A percentile compares a stretch with the other conserved stretches of the same genome.
Evolutionary conservation across 306 rosid genomes (phyloP).

Genomic region (Betula pendula): DNA sequence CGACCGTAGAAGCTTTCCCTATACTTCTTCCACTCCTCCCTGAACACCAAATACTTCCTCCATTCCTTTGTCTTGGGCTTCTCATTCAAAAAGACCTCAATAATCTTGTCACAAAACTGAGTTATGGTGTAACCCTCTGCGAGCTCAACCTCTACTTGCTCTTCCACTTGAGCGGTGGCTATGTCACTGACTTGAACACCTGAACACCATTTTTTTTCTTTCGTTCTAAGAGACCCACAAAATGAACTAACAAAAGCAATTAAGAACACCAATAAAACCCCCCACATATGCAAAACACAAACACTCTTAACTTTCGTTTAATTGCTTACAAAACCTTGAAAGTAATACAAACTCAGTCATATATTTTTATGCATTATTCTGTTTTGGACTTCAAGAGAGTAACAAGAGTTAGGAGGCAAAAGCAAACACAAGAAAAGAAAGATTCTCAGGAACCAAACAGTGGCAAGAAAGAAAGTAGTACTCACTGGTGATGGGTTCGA

Average conservation of each 20-base stretch:
- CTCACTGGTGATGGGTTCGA: constrained; percentile 45
- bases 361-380: neutral
- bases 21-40: constrained; percentile 90
- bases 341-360: neutral
- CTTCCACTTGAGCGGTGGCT: constrained; percentile 49
- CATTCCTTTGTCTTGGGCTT: constrained; percentile 81
- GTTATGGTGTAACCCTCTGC: constrained; percentile 70
- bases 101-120: constrained; percentile 79
- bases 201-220: constrained; percentile 29
- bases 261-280: constrained; percentile 10
- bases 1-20: constrained; percentile 67
- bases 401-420: neutral
- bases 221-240: constrained; percentile 15
- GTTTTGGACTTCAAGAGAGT: neutral
- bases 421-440: constrained; percentile 3
- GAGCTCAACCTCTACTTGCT: constrained; percentile 67
- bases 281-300: constrained; percentile 1
- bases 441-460: constrained; percentile 6
- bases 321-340: neutral
- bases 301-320: neutral
- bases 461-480: constrained; percentile 19
- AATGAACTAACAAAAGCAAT: constrained; percentile 7
- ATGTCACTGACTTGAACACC: constrained; percentile 50
- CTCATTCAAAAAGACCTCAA: constrained; percentile 83
- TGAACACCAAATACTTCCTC: constrained; percentile 77